Base-by-base conservation (phyloP, 73 alveolate genomes). In the Durusdinium trenchii region DNA sequence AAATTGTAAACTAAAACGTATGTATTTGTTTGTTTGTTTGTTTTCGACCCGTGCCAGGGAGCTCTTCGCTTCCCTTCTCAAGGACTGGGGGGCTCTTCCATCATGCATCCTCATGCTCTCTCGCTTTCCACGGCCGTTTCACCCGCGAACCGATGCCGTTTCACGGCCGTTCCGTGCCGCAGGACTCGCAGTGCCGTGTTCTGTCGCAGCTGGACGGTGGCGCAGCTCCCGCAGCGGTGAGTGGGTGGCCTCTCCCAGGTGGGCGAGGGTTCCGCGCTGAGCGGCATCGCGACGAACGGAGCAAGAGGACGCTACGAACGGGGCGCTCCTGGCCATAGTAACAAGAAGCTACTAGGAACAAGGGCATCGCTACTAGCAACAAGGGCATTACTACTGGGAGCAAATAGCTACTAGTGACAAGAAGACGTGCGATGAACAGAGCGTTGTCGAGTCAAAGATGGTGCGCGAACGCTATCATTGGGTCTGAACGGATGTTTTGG, bases 201-300 rank as follows among this genome's bases (percentile, higher is more conserved):
- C 78, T 48, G 51, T 48, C 95, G 47, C 95, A 16, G 67, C 32
- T 86, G 64, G 82, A 61, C 30, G 95, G 60, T 26, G 18, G 48
- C 35, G 60, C 79, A 3, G 48, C 36, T 14, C 62, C 40, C 46
- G 51, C 64, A 45, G 47, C 26, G 75, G 42, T 20, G 46, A 2
- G 40, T 81, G 75, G 40, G 47, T 61, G 95, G 84, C 95, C 95
- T n/a, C 84, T 87, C 47, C 95, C 95, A 87, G 95, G 95, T 43
- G 82, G 46, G 43, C 54, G 18, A 57, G 45, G 47, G 45, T n/a
- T 43, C 87, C 3, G 87, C 30, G 36, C 7, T n/a, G 51, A n/a
- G n/a, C n/a, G n/a, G n/a, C n/a, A n/a, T n/a, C n/a, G n/a, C n/a
- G n/a, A n/a, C n/a, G n/a, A n/a, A n/a, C n/a, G n/a, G n/a, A n/a